Percentiles rank a stretch among this genome's conserved stretches.
These are phyloP conservation scores for Amanita subjunquillea DNA, from an alignment of 768 basidiomycete species.

Conservation along the genomic window DNA sequence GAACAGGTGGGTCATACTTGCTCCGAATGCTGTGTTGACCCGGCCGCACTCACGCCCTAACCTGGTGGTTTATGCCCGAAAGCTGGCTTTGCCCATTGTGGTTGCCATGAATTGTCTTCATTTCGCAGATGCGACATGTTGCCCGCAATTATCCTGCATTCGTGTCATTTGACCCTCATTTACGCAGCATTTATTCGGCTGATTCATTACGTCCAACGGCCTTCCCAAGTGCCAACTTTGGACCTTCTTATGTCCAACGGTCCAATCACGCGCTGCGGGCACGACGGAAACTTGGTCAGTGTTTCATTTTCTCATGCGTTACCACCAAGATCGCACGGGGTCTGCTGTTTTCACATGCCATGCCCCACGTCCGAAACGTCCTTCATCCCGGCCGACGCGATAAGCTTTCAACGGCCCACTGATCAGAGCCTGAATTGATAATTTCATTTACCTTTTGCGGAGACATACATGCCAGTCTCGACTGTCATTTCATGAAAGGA, in stretches of 20 bases:
- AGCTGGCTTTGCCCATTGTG: background rate
- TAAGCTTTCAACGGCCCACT: background rate
- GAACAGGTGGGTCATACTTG: constrained; percentile 2
- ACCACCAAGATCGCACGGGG: background rate
- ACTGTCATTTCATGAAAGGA: background rate
- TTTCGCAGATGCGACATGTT: background rate
- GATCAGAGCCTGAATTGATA: constrained; percentile 1
- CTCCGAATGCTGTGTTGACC: background rate
- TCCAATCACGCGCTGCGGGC: background rate
- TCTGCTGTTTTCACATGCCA: background rate
- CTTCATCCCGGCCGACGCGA: background rate
- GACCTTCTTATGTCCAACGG: background rate
- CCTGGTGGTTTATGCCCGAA: background rate
- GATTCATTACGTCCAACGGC: background rate
- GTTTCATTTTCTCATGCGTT: background rate
- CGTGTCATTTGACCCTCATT: background rate
- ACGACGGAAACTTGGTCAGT: constrained; percentile 2
- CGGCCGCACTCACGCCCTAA: background rate
- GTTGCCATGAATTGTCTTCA: background rate
- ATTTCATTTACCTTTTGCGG: background rate
- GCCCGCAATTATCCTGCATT: background rate
- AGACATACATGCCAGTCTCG: background rate
- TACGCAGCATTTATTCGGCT: background rate
- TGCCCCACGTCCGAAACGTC: background rate
- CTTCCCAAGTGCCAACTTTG: background rate